Evolutionary conservation across 208 protist species (phyloP).

Genomic region (Leishmania major): DNA sequence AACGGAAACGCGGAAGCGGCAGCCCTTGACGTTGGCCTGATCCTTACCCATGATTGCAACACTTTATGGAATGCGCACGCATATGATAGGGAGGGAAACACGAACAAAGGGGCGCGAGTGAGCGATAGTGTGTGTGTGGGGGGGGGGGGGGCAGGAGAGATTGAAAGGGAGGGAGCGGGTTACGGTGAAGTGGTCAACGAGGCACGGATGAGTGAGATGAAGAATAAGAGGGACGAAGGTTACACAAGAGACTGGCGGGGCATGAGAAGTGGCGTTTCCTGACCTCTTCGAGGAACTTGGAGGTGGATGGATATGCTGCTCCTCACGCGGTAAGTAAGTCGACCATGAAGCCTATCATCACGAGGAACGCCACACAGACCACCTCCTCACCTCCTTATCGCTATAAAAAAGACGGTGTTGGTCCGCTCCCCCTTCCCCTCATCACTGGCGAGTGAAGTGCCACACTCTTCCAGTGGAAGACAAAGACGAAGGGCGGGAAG

Average conservation of each 20-base stretch:
- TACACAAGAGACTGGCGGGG: neutral
- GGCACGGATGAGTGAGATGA: neutral
- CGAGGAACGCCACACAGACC: neutral
- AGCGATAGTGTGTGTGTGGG: neutral
- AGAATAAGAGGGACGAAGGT: neutral
- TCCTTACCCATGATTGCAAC: conserved; percentile 85
- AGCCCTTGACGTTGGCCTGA: conserved; percentile 90
- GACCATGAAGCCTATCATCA: neutral
- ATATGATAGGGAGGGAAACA: neutral
- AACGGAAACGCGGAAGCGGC: conserved; percentile 99
- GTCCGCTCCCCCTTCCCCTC: neutral
- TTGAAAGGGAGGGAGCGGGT: neutral
- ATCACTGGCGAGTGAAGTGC: neutral
- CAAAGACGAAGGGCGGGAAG: neutral
- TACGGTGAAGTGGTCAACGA: neutral
- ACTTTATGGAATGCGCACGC: neutral
- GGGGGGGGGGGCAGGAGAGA: neutral
- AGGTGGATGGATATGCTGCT: neutral
- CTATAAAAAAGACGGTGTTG: neutral
- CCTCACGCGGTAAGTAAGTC: neutral
- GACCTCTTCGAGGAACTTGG: neutral
- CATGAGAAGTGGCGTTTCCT: neutral
- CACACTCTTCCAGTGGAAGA: neutral
- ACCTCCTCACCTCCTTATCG: neutral
- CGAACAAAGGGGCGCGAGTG: neutral